Evolutionary conservation across 2,329 filamentous ascomycete genomes (phyloP).

Genomic region (Coniella vitis): DNA sequence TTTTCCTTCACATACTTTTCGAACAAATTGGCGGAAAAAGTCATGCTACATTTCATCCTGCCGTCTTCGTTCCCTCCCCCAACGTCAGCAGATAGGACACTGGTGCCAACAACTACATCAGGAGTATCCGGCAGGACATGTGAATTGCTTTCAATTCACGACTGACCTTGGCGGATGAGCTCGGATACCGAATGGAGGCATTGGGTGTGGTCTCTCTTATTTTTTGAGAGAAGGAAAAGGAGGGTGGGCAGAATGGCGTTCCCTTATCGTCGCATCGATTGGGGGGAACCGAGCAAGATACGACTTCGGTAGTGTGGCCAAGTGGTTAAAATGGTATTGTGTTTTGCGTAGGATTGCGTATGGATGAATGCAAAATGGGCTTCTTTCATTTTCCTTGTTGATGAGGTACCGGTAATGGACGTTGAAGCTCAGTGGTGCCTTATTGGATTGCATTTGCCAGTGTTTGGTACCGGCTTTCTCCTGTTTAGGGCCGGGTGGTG

Average conservation of each 20-base stretch:
- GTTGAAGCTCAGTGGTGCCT: constrained; percentile 3
- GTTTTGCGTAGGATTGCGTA: constrained; percentile 10
- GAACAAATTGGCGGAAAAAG: background rate
- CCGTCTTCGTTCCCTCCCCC: background rate
- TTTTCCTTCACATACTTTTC: background rate
- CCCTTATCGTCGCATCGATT: constrained; percentile 29
- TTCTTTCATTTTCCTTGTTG: background rate
- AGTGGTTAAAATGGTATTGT: constrained; percentile 14
- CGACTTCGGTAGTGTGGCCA: constrained; percentile 15
- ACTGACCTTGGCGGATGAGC: background rate
- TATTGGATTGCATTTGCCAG: too few species aligned
- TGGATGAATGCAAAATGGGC: constrained; percentile 1
- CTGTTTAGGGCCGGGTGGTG: too few species aligned
- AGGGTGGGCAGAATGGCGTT: constrained; percentile 39
- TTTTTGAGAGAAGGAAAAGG: too few species aligned
- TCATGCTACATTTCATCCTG: background rate
- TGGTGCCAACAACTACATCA: constrained; percentile 1
- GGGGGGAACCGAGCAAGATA: constrained; percentile 22
- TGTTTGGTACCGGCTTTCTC: too few species aligned
- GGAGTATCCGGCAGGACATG: background rate
- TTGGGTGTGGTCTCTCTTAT: constrained; percentile 31
- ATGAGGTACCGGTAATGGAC: constrained; percentile 1
- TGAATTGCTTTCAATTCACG: too few species aligned
- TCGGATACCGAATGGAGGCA: constrained; percentile 16
- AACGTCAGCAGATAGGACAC: background rate